Evolutionary conservation across 2,329 filamentous ascomycete genomes (phyloP), one percentile per base, ranked within the genome.

Genomic region (Epichloe sp.): DNA sequence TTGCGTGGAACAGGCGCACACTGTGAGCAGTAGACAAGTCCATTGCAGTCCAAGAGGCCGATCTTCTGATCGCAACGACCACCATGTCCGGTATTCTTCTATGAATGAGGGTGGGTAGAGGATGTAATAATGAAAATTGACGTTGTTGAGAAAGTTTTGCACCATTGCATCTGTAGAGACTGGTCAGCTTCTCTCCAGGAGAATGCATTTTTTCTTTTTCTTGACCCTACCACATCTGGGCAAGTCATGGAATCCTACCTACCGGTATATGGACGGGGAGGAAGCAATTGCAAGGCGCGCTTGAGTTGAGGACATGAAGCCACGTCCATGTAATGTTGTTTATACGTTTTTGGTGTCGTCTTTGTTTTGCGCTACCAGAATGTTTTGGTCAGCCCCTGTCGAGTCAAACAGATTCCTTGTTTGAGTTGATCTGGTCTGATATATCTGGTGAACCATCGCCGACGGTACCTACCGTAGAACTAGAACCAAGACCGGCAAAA

Each of bases 51-150:
- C 58, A 1, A 70, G 57, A n/a, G 64, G 65, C 19, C 56, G 56
- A 34, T 58, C 55, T 11, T 60, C 59, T 41, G 58, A 56, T 36
- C 65, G 60, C 21, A 57, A 53, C 15, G 53, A 48, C 64, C 67
- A 70, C 67, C 68, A 70, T 14, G 56, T 52, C 36, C 62, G 57
- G 43, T 70, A 69, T 23, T 69, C 65, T 37, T 64, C 60, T 12
- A 67, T 37, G 37, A 70, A 69, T 5, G 59, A 57, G 0, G 61
- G 54, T 0, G 68, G 64, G 49, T 70, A 68, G 34, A 68, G 55
- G 47, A 69, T 64, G 52, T 69, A 69, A 59, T 67, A 66, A 52
- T 69, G 66, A 47, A 60, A 69, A 52, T 70, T 70, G 54, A 65
- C 66, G 41, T 62, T 60, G 47, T 60, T 59, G 14, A 70, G 56